Evolutionary conservation across 768 basidiomycete genomes (phyloP), one percentile per base, ranked within the genome.

Genomic region (Pleurotus tuber-regium): DNA sequence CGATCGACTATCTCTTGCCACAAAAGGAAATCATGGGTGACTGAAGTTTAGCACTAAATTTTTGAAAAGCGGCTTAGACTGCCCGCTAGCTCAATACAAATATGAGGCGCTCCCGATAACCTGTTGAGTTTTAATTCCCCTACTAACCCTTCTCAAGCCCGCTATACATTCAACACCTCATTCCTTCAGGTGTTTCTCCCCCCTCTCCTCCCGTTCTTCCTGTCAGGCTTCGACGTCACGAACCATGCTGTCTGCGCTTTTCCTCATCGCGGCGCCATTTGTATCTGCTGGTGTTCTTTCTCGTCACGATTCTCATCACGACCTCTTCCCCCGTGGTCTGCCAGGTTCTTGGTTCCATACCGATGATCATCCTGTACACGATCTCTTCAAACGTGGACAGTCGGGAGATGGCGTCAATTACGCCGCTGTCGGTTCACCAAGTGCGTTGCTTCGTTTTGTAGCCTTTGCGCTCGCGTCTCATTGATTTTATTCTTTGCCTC

Each of bases 331-430:
- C 6, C 47, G 58, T 54, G 54, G 61, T 2, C 69, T 78, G 10
- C 72, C 76, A 24, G 59, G 54, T 14, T 50, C 62, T 5, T 92
- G 89, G 89, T 82, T 78, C 61, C 90, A 89, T 46, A 61, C 67
- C 38, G 61, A 72, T 12, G 76, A 75, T 56, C 87, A 90, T 59
- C 80, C 80, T 3, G 80, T 75, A 7, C 74, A 86, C 61, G 49
- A 58, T 39, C 72, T 92, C 43, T 92, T 91, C 69, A 76, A 71
- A 59, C 83, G 88, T 47, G 76, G 52, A 24, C 47, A 63, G 0
- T 57, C 65, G 9, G 63, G 65, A 9, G 83, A 86, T 54, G 83
- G 78, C 25, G 60, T 61, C 4, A 53, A 52, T 51, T 87, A 84
- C 58, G 63, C 83, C 25, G 57, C 69, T 30, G 76, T 88, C 30